Base-by-base conservation (phyloP, 148 eudicot species). In the Euryodendron excelsum region DNA sequence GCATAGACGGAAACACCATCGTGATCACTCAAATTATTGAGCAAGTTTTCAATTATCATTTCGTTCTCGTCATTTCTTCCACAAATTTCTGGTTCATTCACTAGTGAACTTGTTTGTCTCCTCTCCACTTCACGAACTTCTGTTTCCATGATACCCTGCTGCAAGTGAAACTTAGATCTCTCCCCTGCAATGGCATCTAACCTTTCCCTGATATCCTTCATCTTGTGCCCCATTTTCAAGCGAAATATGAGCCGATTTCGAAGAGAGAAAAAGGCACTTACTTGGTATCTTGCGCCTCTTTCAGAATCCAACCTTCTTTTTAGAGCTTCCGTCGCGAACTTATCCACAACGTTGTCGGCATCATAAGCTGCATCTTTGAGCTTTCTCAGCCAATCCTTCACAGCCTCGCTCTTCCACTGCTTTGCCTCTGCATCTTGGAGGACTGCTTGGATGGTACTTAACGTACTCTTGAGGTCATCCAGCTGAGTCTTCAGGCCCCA, bases 381-480 rank as follows among this genome's bases (percentile, higher is more conserved):
- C 63, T 62, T 18, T 20, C 8, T 4, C 14, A 79, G 72, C 81
- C 81, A 79, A 59, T 59, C 25, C 50, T 72, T 69, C 8, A 68
- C 69, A 4, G 37, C 23, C 9, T 75, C 62, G 14, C 31, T 64
- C 0, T 30, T 80, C 47, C 55, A 9, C 21, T 80, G 82, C 36
- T 62, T 56, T 18, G 23, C 58, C 61, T 74, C 75, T 14, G 74
- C 82, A 33, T 74, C 74, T 36, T 45, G 53, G 31, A 80, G 52
- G 14, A 80, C 68, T 7, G 78, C 74, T 58, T 68, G 69, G 60
- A 27, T 45, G 36, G 28, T 28, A 21, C 61, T 37, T 21, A 69
- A 13, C 15, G 73, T 69, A 27, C 73, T 45, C 56, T 27, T 36
- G 31, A 69, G 56, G 20, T 69, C 15, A 1, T 45, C 11, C 1